Base-by-base conservation (phyloP, 179 eudicot genomes). In the Gypsophila paniculata region DNA sequence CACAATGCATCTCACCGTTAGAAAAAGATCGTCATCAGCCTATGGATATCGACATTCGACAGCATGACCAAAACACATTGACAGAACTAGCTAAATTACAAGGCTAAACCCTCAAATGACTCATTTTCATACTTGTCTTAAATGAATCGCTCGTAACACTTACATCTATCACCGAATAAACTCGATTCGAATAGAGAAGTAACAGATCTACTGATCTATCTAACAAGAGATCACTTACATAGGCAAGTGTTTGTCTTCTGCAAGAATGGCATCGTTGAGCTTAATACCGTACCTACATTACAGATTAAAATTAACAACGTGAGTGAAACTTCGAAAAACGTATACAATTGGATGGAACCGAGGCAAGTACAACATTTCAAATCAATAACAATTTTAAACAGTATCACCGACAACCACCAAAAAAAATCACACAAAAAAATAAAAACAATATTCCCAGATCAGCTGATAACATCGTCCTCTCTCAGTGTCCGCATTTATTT, bases 241-340 rank as follows among this genome's bases (percentile, higher is more conserved):
- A 3, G 96, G 94, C 55, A 85, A 19, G 78, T 93, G 98, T 66
- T 93, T 93, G 38, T 91, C 94, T 80, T 93, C 98, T 0, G 97
- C 98, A 67, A 93, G 98, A 58, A 93, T 93, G 42, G 98, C 98
- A 84, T 91, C 68, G 78, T 93, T 93, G 78, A 78, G 64, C 79
- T 87, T 86, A 69, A 93, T 60, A 58, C 84, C 96, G 69, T 84
- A 93, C 57, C 96, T 90, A 79, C 74, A 34, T 32, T 66, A 52
- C 52, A 39, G 0, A 46, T 46, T 46, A 46, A 46, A 46, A 12
- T 3, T 46, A 46, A 29, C 4, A 1, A 29, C 34, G 34, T 29
- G 34, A 29, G 34, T 29, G 34, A 29, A 29, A 29, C 4, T 29
- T 29, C 34, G 34, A 29, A 4, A 29, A 29, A 29, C 34, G 34